A percentile compares a stretch with the other conserved stretches of the same genome.
These are phyloP conservation scores for Lipomyces lipofer DNA, from an alignment of 805 yeast species.

Conservation along the genomic window DNA sequence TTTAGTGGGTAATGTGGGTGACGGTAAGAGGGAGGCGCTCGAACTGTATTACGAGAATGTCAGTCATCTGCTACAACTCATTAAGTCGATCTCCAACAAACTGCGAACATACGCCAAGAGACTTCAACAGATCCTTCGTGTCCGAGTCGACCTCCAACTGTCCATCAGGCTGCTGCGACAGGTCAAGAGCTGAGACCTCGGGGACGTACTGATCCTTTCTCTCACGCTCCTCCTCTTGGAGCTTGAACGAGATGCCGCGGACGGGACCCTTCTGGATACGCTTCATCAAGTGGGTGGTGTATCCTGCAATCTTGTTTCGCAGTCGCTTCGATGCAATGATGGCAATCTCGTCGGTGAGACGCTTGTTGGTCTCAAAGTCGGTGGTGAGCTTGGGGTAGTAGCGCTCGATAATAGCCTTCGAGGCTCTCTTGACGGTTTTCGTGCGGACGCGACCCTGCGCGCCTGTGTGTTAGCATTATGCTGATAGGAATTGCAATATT, in stretches of 20 bases:
- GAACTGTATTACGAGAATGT: slow-evolving; percentile 31
- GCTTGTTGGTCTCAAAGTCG: slow-evolving; percentile 99
- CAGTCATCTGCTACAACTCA: neutral
- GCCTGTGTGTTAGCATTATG: neutral
- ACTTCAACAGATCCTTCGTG: slow-evolving; percentile 91
- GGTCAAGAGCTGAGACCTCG: slow-evolving; percentile 99
- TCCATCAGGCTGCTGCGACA: slow-evolving; percentile 84
- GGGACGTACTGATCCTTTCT: slow-evolving; percentile 99
- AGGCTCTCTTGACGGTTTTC: slow-evolving; percentile 99
- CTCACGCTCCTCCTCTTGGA: slow-evolving; percentile 99
- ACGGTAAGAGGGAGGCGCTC: slow-evolving; percentile 75
- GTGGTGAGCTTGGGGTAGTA: slow-evolving; percentile 99
- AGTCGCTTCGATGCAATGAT: slow-evolving; percentile 99
- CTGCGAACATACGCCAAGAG: slow-evolving; percentile 95
- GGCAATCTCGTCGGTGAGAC: slow-evolving; percentile 97
- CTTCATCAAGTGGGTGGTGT: slow-evolving; percentile 99
- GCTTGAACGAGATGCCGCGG: slow-evolving; percentile 99
- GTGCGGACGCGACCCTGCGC: slow-evolving; percentile 99
- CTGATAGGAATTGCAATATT: neutral
- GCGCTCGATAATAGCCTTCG: slow-evolving; percentile 98
- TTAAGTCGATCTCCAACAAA: too few species aligned
- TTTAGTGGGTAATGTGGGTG: slow-evolving; percentile 74
- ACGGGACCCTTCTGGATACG: slow-evolving; percentile 99
- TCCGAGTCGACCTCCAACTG: slow-evolving; percentile 96
- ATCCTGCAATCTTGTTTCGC: slow-evolving; percentile 99